A percentile compares a stretch with the other conserved stretches of the same genome.
These are phyloP conservation scores for Aspergillus caelatus DNA, from an alignment of 2,329 filamentous ascomycete genomes.

Conservation along the genomic window DNA sequence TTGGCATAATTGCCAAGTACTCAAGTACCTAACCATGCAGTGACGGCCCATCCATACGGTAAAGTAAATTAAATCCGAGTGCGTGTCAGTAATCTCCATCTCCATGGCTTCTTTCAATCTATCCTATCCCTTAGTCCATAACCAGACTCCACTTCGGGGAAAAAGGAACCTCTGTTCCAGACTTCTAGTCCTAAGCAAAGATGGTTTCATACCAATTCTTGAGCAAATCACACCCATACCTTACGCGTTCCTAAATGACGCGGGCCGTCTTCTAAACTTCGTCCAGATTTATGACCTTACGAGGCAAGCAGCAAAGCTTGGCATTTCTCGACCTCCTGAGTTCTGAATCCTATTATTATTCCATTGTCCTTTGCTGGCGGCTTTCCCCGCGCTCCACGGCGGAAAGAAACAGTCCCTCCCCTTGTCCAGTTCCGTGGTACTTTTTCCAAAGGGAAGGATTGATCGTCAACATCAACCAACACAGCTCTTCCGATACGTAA, in stretches of 20 bases:
- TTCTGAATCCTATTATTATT: not conserved
- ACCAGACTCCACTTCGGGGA: not conserved
- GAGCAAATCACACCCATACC: not conserved
- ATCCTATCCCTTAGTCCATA: not conserved
- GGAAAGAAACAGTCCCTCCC: constrained; percentile 35
- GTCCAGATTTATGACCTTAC: not conserved
- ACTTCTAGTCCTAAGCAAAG: not conserved
- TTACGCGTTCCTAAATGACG: constrained; percentile 5
- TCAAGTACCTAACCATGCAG: not conserved
- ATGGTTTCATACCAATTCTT: not conserved
- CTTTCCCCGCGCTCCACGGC: constrained; percentile 18
- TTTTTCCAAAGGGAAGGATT: not conserved
- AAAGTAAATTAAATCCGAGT: constrained; percentile 4
- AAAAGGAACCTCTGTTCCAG: not conserved
- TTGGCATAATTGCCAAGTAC: not conserved
- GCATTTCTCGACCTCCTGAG: not conserved
- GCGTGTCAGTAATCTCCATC: not conserved
- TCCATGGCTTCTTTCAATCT: not conserved
- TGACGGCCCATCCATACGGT: not conserved
- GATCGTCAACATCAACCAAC: not conserved
- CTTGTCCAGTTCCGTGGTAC: constrained; percentile 34
- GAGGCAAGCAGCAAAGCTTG: constrained; percentile 3
- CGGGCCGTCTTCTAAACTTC: not conserved
- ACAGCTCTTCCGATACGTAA: not conserved
- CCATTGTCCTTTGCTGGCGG: constrained; percentile 1